Base-by-base conservation (phyloP, 2,329 filamentous ascomycete genomes). In the Aspergillus sp. region DNA sequence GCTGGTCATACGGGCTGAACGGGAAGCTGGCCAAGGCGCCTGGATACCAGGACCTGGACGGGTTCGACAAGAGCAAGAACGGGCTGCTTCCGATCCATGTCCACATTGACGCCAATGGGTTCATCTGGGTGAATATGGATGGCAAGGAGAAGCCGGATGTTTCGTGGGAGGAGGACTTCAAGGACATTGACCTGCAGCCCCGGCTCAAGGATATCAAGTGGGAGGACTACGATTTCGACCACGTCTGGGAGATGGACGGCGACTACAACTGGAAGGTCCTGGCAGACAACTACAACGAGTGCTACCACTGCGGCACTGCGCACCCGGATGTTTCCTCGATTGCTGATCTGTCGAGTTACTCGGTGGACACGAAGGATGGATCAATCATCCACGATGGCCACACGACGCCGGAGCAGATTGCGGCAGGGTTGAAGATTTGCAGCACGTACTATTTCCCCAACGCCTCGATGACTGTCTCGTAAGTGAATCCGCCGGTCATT, bases 221-320 rank as follows among this genome's bases (percentile, higher is more conserved):
- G 62, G 76, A 79, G 0, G 74, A 85, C 51, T 87, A 85, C 67
- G 66, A 72, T 15, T 86, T 85, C 62, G 83, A 86, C 62, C 82
- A 86, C 66, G 70, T 72, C 33, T 86, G 82, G 81, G 78, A 84
- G 62, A 81, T 84, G 78, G 79, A 83, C 49, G 80, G 80, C 0
- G 77, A 80, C 33, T 84, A 81, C 67, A 86, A 86, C 73, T 86
- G 84, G 84, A 86, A 86, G 73, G 80, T 82, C 23, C 69, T 85
- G 33, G 80, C 81, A 14, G 85, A 87, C 67, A 87, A 87, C 74
- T 87, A 85, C 76, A 87, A 87, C 69, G 84, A 71, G 49, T 70
- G 70, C 51, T 70, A 71, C 43, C 65, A 67, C 51, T 67, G 64
- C 48, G 54, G 53, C 25, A 65, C 63, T 9, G 62, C 63, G 1